Base-by-base conservation (phyloP, 225 moss, liverwort and hornwort genomes). In the Polytrichum commune region DNA sequence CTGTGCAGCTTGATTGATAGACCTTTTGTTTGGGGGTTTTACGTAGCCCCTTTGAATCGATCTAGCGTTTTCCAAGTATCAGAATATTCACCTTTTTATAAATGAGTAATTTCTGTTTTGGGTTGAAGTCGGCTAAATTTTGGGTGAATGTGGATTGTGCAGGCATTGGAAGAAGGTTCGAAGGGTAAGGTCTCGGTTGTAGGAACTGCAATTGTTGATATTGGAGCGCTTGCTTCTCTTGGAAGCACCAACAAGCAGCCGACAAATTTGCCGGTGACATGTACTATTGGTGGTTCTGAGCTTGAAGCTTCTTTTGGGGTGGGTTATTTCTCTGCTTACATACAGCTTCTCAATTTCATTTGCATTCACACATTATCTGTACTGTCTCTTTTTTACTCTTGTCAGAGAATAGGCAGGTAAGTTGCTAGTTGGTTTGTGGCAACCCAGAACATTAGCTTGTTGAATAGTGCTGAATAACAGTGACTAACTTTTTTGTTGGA, bases 151-250 rank as follows among this genome's bases (percentile, higher is more conserved):
- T 68, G 29, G 64, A 57, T 83, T 79, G 28, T 79, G 74, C 69
- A 88, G 88, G 68, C 76, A 25, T 73, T 85, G 66, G 58, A 77
- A 55, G 88, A 72, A 38, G 77, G 58, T 60, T 64, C 73, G 8
- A 88, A 78, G 77, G 71, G 77, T 75, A 88, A 88, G 71, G 56
- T 72, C 62, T 80, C 71, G 67, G 88, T 84, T 22, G 65, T 78
- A 63, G 88, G 88, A 25, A 88, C 88, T 69, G 82, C 84, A 63
- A 71, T 85, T 72, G 69, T 88, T 65, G 88, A 88, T 60, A 73
- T 88, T 32, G 88, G 82, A 65, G 71, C 57, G 19, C 38, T 88
- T 64, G 88, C 84, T 70, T 58, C 83, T 20, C 71, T 79, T 32
- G 88, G 79, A 60, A 77, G 75, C 63, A 26, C 66, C 55, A 73